Evolutionary conservation across 2,329 filamentous ascomycete species (phyloP).

Genomic region (Curvularia sp.): DNA sequence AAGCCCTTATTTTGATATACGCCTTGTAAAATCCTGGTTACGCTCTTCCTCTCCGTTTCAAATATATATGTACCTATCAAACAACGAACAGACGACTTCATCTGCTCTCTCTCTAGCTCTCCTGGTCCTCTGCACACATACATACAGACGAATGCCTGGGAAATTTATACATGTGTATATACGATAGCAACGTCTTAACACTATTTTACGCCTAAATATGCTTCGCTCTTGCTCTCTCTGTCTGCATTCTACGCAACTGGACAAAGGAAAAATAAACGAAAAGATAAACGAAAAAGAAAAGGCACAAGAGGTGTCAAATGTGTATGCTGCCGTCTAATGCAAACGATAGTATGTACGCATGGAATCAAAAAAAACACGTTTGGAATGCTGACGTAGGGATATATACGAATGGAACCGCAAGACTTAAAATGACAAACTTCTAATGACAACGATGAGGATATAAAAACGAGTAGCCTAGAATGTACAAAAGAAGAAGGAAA

Average conservation of each 20-base stretch:
- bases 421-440: too few relatives aligned
- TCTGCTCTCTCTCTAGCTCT: too few relatives aligned
- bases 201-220: background rate
- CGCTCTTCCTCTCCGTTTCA: too few relatives aligned
- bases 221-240: background rate
- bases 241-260: background rate
- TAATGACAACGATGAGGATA: background rate
- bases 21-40: too few relatives aligned
- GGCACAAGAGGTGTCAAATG: background rate
- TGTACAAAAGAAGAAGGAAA: constrained; percentile 10
- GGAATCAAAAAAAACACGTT: background rate
- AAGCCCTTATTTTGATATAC: too few relatives aligned
- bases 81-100: too few relatives aligned
- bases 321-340: background rate
- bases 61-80: too few relatives aligned
- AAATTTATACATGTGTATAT: background rate
- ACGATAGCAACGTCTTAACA: background rate
- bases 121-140: too few relatives aligned
- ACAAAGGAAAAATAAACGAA: background rate
- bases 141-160: too few relatives aligned
- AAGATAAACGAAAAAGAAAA: background rate
- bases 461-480: background rate
- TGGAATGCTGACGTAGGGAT: too few relatives aligned
- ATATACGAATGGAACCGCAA: too few relatives aligned
- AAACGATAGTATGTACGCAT: background rate